These are phyloP conservation scores for Vigna mungo DNA, from an alignment of 306 rosid genomes.

Conservation along the genomic window DNA sequence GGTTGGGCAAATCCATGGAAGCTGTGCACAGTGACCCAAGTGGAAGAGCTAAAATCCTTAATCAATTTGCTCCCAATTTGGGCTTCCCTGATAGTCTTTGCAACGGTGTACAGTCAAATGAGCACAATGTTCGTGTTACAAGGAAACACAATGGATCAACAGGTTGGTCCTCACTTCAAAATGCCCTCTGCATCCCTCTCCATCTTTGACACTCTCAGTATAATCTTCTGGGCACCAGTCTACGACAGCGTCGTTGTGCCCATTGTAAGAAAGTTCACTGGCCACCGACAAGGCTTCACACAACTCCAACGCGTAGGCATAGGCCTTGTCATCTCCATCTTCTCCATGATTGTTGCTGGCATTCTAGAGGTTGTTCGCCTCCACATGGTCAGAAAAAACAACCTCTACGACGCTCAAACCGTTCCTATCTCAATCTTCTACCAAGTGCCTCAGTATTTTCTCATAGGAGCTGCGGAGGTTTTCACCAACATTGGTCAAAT, in stretches of 20 bases:
- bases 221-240: conserved; percentile 70
- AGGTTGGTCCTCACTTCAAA: conserved; percentile 64
- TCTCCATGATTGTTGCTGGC: conserved; percentile 74
- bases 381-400: conserved; percentile 49
- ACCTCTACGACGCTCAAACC: conserved; percentile 55
- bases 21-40: conserved; percentile 76
- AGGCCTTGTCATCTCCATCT: conserved; percentile 66
- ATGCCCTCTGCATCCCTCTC: conserved; percentile 87
- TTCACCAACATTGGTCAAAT: conserved; percentile 72
- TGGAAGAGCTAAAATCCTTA: conserved; percentile 70
- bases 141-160: conserved; percentile 80
- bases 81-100: conserved; percentile 72
- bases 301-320: conserved; percentile 82
- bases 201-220: conserved; percentile 72
- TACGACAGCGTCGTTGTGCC: conserved; percentile 69
- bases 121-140: conserved; percentile 85
- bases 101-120: conserved; percentile 80
- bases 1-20: conserved; percentile 58
- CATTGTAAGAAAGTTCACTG: conserved; percentile 60
- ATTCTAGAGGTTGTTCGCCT: conserved; percentile 68
- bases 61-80: conserved; percentile 68
- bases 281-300: conserved; percentile 66
- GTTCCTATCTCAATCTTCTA: conserved; percentile 76
- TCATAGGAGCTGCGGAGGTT: conserved; percentile 73
- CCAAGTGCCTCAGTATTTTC: conserved; percentile 79